Base-by-base conservation (phyloP, 1,139 yeast species). In the Starmera stellimalicola region DNA sequence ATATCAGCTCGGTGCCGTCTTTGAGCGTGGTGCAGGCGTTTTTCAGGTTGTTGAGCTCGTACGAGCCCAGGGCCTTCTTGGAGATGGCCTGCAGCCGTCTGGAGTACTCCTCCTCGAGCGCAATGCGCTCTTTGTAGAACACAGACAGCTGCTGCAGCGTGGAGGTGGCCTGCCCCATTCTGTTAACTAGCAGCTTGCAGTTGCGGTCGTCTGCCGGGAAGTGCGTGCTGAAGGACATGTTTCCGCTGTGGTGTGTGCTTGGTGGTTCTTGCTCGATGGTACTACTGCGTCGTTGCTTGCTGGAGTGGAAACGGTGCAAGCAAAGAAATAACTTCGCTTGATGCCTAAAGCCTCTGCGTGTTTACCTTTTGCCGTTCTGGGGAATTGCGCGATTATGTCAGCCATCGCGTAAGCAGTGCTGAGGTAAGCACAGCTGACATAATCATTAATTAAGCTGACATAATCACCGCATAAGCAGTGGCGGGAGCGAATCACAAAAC, bases 31-130 rank as follows among this genome's bases (percentile, higher is more conserved):
- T 85, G 16, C 84, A 62, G 7, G 87, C 70, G 14, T 63, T 62
- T 47, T 69, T 73, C 37, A 81, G 55, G 0, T 75, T 57, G 2
- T 72, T 85, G 0, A 73, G 63, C 48, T 83, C 94, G 36, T 60
- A 60, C 3, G 71, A 54, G 0, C 88, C 88, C 2, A 79, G 52
- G 1, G 63, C 51, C 33, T 65, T 67, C 35, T 61, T 57, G 26
- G 82, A 63, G 17, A 85, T 58, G 18, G 63, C 57, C 27, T 60
- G 65, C 41, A 80, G 53, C 41, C 64, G 66, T 40, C 71, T 68
- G 31, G 76, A 61, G 50, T 82, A 82, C 16, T 85, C 95, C 41
- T 75, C 80, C 48, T 85, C 95, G 27, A 85, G 68, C 7, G 68
- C 61, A 3, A 71, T 61, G 30, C 78, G 53, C 37, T 68, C 74